These are phyloP conservation scores for Aspergillus nidulans DNA, from an alignment of 495 filamentous ascomycete species.

Conservation along the genomic window DNA sequence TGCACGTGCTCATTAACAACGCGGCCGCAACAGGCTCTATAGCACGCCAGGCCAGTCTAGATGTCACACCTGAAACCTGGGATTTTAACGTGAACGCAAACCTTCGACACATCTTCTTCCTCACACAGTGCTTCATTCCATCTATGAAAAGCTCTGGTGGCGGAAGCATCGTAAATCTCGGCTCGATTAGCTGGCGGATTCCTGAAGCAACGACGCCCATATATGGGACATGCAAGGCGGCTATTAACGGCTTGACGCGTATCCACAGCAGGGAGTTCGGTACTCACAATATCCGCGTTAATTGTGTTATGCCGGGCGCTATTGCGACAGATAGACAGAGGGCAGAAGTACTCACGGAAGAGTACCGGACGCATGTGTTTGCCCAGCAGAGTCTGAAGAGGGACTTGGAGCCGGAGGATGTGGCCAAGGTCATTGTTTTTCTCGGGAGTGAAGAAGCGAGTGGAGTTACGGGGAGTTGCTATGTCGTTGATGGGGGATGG, in stretches of 20 bases:
- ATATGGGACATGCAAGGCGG: conserved; percentile 27
- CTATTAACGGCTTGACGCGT: conserved; percentile 25
- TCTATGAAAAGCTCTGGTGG: conserved; percentile 19
- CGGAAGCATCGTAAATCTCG: conserved; percentile 29
- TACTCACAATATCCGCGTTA: conserved; percentile 12
- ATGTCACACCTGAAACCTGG: conserved; percentile 25
- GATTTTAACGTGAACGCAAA: conserved; percentile 25
- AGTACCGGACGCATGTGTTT: conserved; percentile 38
- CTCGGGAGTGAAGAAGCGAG: conserved; percentile 47
- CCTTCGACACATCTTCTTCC: conserved; percentile 32
- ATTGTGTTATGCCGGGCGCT: conserved; percentile 29
- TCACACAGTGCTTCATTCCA: conserved; percentile 29
- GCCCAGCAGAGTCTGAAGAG: conserved; percentile 36
- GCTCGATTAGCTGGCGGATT: conserved; percentile 28
- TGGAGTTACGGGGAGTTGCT: conserved; percentile 42
- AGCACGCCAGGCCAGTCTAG: conserved; percentile 19
- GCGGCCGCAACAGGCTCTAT: conserved; percentile 21
- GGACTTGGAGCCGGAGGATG: conserved; percentile 41
- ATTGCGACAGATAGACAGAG: conserved; percentile 36
- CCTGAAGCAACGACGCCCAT: conserved; percentile 17
- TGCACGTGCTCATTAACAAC: conserved; percentile 39
- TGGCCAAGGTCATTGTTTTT: conserved; percentile 47
- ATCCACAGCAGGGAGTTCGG: conserved; percentile 20
- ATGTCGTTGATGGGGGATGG: conserved; percentile 35
- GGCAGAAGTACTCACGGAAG: conserved; percentile 37